phyloP scores from a whole-genome alignment of 2,329 filamentous ascomycete species.

The Fusarium pseudoanthophilum region DNA sequence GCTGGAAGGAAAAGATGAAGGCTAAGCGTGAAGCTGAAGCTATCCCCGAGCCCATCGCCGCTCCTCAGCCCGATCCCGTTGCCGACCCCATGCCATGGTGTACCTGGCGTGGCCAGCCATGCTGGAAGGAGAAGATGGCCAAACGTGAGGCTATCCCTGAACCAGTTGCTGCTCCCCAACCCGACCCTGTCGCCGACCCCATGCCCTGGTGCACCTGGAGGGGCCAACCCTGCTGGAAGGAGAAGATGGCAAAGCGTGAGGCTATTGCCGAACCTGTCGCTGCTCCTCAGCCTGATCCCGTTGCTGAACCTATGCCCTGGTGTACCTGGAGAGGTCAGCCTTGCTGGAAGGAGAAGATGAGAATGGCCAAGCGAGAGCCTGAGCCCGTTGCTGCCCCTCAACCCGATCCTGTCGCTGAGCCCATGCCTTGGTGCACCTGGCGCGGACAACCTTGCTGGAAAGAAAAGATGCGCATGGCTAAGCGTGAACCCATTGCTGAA shows the following conservation, averaged over 20 bases:
- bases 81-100: conserved; percentile 44
- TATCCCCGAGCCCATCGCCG: too few relatives aligned
- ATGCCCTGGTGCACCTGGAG: conserved; percentile 12
- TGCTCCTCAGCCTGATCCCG: not conserved
- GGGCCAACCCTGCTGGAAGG: conserved; percentile 21
- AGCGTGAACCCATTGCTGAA: not conserved
- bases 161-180: not conserved
- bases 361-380: not conserved
- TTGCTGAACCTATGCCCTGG: too few relatives aligned
- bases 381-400: not conserved
- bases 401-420: not conserved
- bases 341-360: too few relatives aligned
- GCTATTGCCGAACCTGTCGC: not conserved
- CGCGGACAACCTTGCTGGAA: conserved; percentile 55
- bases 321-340: too few relatives aligned
- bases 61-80: too few relatives aligned
- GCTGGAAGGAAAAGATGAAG: conserved; percentile 48
- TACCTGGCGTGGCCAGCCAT: conserved; percentile 52
- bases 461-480: conserved; percentile 43
- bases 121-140: conserved; percentile 48
- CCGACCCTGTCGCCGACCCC: not conserved
- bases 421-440: conserved; percentile 48
- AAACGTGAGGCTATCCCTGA: conserved; percentile 6
- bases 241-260: conserved; percentile 12
- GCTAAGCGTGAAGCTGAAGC: not conserved